Evolutionary conservation across 2,329 filamentous ascomycete genomes (phyloP).

Genomic region (Penicillium sp.): DNA sequence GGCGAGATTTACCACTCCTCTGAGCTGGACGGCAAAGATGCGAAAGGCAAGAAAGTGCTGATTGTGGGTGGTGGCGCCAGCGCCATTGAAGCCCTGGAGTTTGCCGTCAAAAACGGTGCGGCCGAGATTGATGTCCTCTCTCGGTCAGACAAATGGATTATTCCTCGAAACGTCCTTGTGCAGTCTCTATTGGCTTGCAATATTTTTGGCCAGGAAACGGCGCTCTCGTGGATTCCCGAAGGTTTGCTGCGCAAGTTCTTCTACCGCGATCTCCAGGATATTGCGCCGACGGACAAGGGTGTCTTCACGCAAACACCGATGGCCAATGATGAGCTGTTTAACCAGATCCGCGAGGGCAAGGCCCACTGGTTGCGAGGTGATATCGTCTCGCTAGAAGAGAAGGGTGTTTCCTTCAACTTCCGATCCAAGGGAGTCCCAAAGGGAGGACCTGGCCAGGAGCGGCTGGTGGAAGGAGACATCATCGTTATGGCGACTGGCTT

Average conservation of each 20-base stretch:
- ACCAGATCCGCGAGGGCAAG: constrained; percentile 69
- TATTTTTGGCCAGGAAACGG: constrained; percentile 75
- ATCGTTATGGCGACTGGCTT: constrained; percentile 84
- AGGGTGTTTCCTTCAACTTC: constrained; percentile 70
- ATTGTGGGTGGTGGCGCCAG: constrained; percentile 79
- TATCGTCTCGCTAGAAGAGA: constrained; percentile 65
- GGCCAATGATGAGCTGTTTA: constrained; percentile 81
- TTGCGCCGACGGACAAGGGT: constrained; percentile 66
- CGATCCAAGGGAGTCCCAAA: constrained; percentile 72
- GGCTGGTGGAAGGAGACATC: constrained; percentile 71
- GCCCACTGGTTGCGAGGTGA: constrained; percentile 82
- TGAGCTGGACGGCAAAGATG: constrained; percentile 70
- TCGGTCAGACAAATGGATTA: constrained; percentile 83
- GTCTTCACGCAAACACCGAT: constrained; percentile 85
- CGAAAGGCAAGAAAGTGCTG: constrained; percentile 72
- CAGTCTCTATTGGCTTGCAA: constrained; percentile 75
- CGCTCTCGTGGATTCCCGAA: constrained; percentile 77
- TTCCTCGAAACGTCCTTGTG: constrained; percentile 75
- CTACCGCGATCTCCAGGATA: constrained; percentile 75
- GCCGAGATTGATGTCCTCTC: constrained; percentile 72
- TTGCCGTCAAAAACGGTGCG: constrained; percentile 68
- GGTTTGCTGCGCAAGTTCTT: constrained; percentile 74
- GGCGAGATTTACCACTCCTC: constrained; percentile 76
- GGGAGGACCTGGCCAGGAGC: constrained; percentile 69
- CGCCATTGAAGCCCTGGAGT: constrained; percentile 81